Conservation (phyloP, 139 green algal species). For the Volvox africanus region DNA sequence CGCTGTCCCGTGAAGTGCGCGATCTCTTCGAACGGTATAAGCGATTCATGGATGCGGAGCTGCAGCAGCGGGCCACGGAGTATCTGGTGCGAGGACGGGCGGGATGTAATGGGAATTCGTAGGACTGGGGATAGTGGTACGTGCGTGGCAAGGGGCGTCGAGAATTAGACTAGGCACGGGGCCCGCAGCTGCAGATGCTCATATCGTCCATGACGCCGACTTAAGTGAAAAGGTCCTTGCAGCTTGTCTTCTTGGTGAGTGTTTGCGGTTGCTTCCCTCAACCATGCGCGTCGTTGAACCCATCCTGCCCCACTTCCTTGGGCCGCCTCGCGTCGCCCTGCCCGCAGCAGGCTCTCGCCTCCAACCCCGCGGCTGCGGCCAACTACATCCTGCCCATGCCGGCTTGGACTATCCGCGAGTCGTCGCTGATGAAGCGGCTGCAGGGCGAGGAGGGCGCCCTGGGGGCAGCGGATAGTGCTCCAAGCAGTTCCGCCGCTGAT, state of each 20-base stretch:
- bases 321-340: neutral
- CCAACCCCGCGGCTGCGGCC: slow-evolving; percentile 50
- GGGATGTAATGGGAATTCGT: too few species aligned
- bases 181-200: too few species aligned
- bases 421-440: slow-evolving; percentile 80
- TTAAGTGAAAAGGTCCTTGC: too few species aligned
- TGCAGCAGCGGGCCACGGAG: slow-evolving; percentile 96
- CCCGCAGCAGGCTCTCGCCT: slow-evolving; percentile 61
- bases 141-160: too few species aligned
- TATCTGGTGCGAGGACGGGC: slow-evolving; percentile 76
- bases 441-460: slow-evolving; percentile 61
- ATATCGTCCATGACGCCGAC: too few species aligned
- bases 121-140: too few species aligned
- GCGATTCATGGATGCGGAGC: slow-evolving; percentile 83
- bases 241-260: too few species aligned
- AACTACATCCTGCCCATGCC: slow-evolving; percentile 86
- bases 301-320: too few species aligned
- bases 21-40: slow-evolving; percentile 77
- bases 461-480: neutral
- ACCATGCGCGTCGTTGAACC: too few species aligned
- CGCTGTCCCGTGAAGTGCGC: slow-evolving; percentile 69
- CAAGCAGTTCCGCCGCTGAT: neutral
- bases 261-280: too few species aligned
- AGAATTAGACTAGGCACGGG: too few species aligned
- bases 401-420: slow-evolving; percentile 81